Conservation (phyloP, 2,329 filamentous ascomycete genomes). For the Raffaelea deltoideospora region DNA sequence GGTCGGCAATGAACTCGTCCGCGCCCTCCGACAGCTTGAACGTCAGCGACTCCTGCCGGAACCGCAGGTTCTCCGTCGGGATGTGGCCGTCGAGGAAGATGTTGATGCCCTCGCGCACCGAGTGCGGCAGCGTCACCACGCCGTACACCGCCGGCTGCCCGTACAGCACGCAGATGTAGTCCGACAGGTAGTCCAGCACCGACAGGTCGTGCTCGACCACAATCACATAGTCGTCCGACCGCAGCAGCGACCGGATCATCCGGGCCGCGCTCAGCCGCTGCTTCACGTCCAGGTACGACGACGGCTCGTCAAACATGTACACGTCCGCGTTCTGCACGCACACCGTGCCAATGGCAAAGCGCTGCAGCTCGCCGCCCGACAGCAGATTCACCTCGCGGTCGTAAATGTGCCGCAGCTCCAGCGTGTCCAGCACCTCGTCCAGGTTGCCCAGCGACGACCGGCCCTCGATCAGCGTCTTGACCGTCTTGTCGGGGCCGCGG, state of each 20-base stretch:
- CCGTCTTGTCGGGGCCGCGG: conserved; percentile 64
- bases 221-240: conserved; percentile 88
- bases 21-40: conserved; percentile 85
- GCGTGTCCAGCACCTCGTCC: conserved; percentile 64
- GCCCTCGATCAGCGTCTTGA: conserved; percentile 62
- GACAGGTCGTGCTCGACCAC: conserved; percentile 99
- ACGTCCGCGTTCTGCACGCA: conserved; percentile 94
- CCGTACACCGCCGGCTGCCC: conserved; percentile 91
- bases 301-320: conserved; percentile 99
- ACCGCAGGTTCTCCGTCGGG: conserved; percentile 93
- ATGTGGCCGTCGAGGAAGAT: conserved; percentile 96
- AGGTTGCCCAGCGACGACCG: conserved; percentile 65
- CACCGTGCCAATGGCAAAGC: conserved; percentile 91
- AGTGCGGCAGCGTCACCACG: conserved; percentile 90
- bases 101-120: conserved; percentile 96
- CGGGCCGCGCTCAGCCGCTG: conserved; percentile 86
- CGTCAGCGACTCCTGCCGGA: conserved; percentile 90
- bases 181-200: conserved; percentile 93
- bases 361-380: conserved; percentile 94
- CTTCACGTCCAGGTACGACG: conserved; percentile 98
- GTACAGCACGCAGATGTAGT: conserved; percentile 96
- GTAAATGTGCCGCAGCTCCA: conserved; percentile 52
- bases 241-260: conserved; percentile 81
- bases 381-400: conserved; percentile 82
- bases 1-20: conserved; percentile 78